These are phyloP conservation scores for Acer negundo DNA, from an alignment of 345 rosid species.

Conservation along the genomic window DNA sequence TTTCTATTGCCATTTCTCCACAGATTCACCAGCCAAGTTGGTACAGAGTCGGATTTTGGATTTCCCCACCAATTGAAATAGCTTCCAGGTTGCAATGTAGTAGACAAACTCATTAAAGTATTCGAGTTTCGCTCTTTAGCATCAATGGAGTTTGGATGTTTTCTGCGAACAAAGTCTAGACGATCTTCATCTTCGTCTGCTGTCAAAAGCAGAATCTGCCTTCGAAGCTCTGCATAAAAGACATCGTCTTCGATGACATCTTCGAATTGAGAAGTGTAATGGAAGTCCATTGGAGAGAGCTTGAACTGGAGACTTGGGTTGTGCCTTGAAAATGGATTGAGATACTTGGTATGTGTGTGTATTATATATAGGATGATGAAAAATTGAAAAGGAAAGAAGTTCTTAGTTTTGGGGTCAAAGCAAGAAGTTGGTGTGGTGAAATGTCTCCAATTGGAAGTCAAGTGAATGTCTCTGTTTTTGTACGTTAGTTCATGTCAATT, in stretches of 20 bases:
- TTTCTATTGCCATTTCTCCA: slow-evolving; percentile 28
- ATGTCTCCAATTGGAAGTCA: slow-evolving; percentile 25
- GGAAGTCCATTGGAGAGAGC: slow-evolving; percentile 13
- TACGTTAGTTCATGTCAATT: slow-evolving; percentile 21
- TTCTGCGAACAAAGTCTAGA: background rate
- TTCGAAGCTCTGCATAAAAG: slow-evolving; percentile 37
- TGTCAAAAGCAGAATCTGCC: slow-evolving; percentile 47
- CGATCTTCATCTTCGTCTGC: slow-evolving; percentile 39
- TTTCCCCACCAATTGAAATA: slow-evolving; percentile 30
- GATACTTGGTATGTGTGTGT: background rate
- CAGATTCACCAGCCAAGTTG: slow-evolving; percentile 30
- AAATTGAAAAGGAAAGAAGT: background rate
- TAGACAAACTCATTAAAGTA: background rate
- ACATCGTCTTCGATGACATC: slow-evolving; percentile 32
- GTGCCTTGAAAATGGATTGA: background rate
- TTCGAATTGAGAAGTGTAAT: background rate
- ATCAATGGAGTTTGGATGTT: background rate
- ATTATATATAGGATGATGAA: background rate
- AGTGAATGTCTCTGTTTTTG: slow-evolving; percentile 35
- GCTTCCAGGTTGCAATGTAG: slow-evolving; percentile 27
- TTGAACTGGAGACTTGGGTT: slow-evolving; percentile 1
- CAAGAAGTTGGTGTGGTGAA: slow-evolving; percentile 15
- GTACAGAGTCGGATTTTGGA: slow-evolving; percentile 15
- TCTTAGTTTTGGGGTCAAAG: slow-evolving; percentile 30
- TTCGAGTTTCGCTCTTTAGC: background rate